Base-by-base conservation (phyloP, 192 early-diverging fungal species). In the Coemansia nantahalensis region DNA sequence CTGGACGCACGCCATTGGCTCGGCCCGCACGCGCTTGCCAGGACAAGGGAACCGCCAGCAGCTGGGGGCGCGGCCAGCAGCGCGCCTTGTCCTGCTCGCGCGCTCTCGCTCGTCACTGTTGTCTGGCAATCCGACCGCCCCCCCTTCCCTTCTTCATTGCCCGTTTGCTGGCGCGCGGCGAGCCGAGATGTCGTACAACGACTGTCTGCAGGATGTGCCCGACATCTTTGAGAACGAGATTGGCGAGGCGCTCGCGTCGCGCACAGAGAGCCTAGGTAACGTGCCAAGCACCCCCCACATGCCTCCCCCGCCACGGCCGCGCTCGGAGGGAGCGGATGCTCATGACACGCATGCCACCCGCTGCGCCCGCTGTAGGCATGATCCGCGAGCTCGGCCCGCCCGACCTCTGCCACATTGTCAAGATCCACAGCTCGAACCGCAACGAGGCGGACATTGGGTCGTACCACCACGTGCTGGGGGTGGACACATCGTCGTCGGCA, bases 211-310 rank as follows among this genome's bases (percentile, higher is more conserved):
- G 61, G 89, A 89, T 80, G 87, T 97, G 34, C 92, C 96, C 32
- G 96, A 99, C 82, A 91, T 97, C 65, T 95, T 99, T 65, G 96
- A 99, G 58, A 88, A 79, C 22, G 91, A 92, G 42, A 61, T 94
- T 45, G 93, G 87, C 56, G 96, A 99, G 65, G 86, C 88, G 37
- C 70, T 99, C 16, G 71, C 70, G 19, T 83, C 92, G 2, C 80
- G 96, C 56, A 94, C 90, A 14, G 95, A 97, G 61, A 81, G 86
- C 22, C 80, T 99, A 48, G 90, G 94, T 97, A 89, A 28, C 26
- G n/a, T n/a, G n/a, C n/a, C n/a, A n/a, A n/a, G n/a, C n/a, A n/a
- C n/a, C n/a, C n/a, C n/a, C n/a, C n/a, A n/a, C n/a, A n/a, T n/a
- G n/a, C n/a, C n/a, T n/a, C n/a, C n/a, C n/a, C n/a, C n/a, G n/a